Evolutionary conservation across 1,139 yeast species (phyloP).

Genomic region (Saccharomyces hybrid): DNA sequence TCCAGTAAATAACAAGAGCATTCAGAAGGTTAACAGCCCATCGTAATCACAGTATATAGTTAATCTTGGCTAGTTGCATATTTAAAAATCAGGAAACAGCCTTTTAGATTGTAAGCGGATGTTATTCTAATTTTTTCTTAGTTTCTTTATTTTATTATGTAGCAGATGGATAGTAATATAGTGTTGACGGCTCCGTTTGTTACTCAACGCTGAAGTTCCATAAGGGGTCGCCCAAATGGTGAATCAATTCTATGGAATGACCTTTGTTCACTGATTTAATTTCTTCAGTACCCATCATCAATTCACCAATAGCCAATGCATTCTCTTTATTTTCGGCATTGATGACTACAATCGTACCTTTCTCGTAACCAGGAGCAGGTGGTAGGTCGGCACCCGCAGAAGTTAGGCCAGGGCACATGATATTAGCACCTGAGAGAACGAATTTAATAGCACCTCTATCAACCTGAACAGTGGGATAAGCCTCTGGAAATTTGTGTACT

Average conservation of each 20-base stretch:
- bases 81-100: background rate
- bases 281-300: conserved; percentile 85
- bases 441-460: conserved; percentile 97
- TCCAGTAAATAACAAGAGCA: background rate
- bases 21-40: background rate
- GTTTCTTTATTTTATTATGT: background rate
- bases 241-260: conserved; percentile 79
- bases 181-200: conserved; percentile 4
- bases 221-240: conserved; percentile 85
- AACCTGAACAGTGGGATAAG: conserved; percentile 82
- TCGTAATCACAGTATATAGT: background rate
- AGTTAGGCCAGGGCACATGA: conserved; percentile 96
- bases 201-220: conserved; percentile 51
- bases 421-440: conserved; percentile 87
- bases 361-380: conserved; percentile 51
- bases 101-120: conserved; percentile 4
- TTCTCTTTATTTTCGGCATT: conserved; percentile 91
- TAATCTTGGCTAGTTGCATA: background rate
- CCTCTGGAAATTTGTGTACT: conserved; percentile 75
- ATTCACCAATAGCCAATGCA: conserved; percentile 83
- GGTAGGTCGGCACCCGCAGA: conserved; percentile 86
- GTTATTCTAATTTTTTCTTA: background rate
- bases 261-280: conserved; percentile 81
- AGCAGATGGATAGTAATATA: conserved; percentile 1
- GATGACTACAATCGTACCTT: conserved; percentile 66